A percentile compares a stretch with the other conserved stretches of the same genome.
Conservation (phyloP, 257 asterid species). For the Solanum habrochaites region DNA sequence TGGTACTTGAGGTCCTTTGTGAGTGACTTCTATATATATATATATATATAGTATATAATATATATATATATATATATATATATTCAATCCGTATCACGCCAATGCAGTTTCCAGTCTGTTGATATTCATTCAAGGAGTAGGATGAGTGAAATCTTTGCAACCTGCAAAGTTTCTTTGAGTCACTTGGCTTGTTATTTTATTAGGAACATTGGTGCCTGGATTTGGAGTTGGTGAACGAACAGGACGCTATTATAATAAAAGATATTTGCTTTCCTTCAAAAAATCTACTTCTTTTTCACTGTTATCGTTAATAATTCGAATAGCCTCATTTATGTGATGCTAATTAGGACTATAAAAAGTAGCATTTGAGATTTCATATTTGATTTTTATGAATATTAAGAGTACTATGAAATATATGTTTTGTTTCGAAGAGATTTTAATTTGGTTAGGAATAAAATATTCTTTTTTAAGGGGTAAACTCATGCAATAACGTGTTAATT, state of each 20-base stretch:
- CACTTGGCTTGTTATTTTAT: background rate
- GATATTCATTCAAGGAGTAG: background rate
- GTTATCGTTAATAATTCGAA: background rate
- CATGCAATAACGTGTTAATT: background rate
- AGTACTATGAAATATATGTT: background rate
- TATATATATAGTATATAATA: too few relatives aligned
- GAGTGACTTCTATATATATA: too few relatives aligned
- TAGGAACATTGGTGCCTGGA: background rate
- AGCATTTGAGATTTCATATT: background rate
- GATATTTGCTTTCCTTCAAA: background rate
- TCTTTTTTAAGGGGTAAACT: background rate
- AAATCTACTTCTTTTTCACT: background rate
- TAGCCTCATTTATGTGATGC: background rate
- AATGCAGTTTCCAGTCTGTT: background rate
- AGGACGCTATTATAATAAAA: background rate
- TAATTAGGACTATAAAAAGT: background rate
- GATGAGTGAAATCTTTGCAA: background rate
- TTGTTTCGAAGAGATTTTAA: background rate
- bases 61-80: too few relatives aligned
- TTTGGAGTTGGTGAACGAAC: background rate
- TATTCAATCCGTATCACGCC: slow-evolving; percentile 1
- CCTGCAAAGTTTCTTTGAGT: background rate
- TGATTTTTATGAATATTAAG: background rate
- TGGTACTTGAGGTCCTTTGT: too few relatives aligned
- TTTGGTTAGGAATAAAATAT: background rate